These are phyloP conservation scores for Phanerodontia chrysosporium DNA, from an alignment of 768 basidiomycete species.

Conservation along the genomic window DNA sequence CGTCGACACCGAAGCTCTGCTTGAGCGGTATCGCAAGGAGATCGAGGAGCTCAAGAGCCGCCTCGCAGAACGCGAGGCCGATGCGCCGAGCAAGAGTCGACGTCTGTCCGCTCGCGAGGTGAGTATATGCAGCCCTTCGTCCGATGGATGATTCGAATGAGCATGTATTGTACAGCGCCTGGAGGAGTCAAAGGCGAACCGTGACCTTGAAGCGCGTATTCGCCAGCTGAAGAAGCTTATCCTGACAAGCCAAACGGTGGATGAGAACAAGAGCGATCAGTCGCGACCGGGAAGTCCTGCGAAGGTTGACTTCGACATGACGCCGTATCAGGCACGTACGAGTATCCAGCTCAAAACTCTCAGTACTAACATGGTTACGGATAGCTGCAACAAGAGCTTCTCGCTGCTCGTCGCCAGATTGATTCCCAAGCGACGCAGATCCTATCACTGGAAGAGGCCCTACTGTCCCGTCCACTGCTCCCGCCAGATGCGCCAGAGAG, in stretches of 20 bases:
- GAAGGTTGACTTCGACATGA: constrained; percentile 88
- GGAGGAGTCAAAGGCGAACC: constrained; percentile 82
- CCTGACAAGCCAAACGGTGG: constrained; percentile 80
- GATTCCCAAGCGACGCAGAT: constrained; percentile 83
- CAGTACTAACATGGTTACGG: background rate
- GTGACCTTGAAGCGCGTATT: constrained; percentile 74
- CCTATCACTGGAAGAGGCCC: constrained; percentile 73
- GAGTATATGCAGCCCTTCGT: constrained; percentile 7
- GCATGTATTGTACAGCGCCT: constrained; percentile 54
- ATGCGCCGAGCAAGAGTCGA: constrained; percentile 43
- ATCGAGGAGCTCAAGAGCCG: constrained; percentile 84
- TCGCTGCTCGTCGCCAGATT: constrained; percentile 70
- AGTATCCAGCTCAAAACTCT: background rate
- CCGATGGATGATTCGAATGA: too few relatives aligned
- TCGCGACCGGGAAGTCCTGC: constrained; percentile 78
- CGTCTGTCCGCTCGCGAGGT: constrained; percentile 45
- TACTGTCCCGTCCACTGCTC: constrained; percentile 65
- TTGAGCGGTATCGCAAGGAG: constrained; percentile 91
- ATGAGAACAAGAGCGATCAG: constrained; percentile 61
- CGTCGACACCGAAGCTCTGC: constrained; percentile 87
- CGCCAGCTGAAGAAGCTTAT: constrained; percentile 82
- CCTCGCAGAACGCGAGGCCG: constrained; percentile 66
- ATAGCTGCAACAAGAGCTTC: constrained; percentile 85
- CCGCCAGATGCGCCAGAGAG: constrained; percentile 61
- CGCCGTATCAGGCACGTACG: constrained; percentile 68